A percentile compares a stretch with the other conserved stretches of the same genome.
phyloP scores from a whole-genome alignment of 2,329 filamentous ascomycete species.

The Monilinia aucupariae region DNA sequence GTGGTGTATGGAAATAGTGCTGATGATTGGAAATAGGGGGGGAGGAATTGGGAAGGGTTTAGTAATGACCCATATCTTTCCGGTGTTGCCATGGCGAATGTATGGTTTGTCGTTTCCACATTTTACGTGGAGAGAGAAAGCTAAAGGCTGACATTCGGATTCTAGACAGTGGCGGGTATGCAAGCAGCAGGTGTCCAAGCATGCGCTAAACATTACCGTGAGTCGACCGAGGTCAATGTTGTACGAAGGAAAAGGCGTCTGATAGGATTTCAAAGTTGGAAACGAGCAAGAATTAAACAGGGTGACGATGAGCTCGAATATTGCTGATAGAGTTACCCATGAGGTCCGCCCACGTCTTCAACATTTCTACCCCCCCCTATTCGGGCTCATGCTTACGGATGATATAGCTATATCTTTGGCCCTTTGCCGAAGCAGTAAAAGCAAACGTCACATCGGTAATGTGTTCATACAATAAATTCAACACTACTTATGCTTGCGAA shows the following conservation, averaged over 20 bases:
- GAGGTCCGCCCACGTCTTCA: slow-evolving; percentile 60
- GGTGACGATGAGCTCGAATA: slow-evolving; percentile 49
- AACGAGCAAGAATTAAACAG: slow-evolving; percentile 65
- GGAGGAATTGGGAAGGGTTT: slow-evolving; percentile 81
- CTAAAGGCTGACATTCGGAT: neutral
- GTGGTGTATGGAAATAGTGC: neutral
- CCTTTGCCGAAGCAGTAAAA: slow-evolving; percentile 63
- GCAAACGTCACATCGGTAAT: slow-evolving; percentile 62
- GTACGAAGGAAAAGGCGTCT: slow-evolving; percentile 34
- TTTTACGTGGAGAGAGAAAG: neutral
- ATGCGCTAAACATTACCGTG: slow-evolving; percentile 52
- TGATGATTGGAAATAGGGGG: slow-evolving; percentile 50
- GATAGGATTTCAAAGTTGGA: slow-evolving; percentile 40
- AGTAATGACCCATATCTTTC: slow-evolving; percentile 71
- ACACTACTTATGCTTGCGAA: slow-evolving; percentile 63
- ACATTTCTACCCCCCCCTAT: slow-evolving; percentile 24
- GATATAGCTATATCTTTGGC: slow-evolving; percentile 36
- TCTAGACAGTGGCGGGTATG: slow-evolving; percentile 53
- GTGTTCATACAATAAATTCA: slow-evolving; percentile 70
- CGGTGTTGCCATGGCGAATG: slow-evolving; percentile 54
- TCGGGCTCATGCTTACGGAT: neutral
- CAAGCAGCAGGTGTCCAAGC: slow-evolving; percentile 48
- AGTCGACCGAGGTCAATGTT: slow-evolving; percentile 21
- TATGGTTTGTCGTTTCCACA: neutral
- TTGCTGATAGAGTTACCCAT: slow-evolving; percentile 61